Evolutionary conservation across 2,329 filamentous ascomycete genomes (phyloP), one percentile per base, ranked within the genome.

Genomic region (Penicillium psychrosexuale): DNA sequence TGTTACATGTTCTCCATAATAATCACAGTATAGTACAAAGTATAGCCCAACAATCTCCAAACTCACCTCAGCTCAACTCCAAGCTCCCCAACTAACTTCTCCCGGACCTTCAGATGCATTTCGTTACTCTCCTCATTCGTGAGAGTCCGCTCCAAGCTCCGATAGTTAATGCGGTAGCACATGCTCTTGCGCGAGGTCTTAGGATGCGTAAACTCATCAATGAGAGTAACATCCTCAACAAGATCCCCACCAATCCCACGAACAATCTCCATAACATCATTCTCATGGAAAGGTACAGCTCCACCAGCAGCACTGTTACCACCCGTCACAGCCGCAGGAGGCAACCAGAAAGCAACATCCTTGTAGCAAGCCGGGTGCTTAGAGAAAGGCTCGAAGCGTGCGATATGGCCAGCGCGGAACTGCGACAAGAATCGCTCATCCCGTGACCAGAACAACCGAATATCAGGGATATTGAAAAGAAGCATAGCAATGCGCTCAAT

Each of bases 401-500:
- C 78, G 57, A 85, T 80, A 22, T 77, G 69, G 31, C 79, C 74
- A 39, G 74, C 70, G 34, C 74, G 72, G 74, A 99, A 99, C 73
- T 99, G 94, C 11, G 78, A 79, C n/a, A 96, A 76, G 75, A 99
- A 99, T 8, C 94, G 84, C 65, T 81, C 69, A 71, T 99, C 94
- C 51, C 80, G 79, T 31, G 90, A 95, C 94, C 94, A 99, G 78
- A 99, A 97, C 5, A 97, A 84, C 12, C 94, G 87, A 64, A 99
- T 99, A 69, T 99, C 94, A 0, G 92, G 91, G 56, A 99, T 96
- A 56, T 90, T 88, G 78, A 97, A 99, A 24, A 99, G 84, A 34
- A 99, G 83, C 94, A 99, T 99, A 57, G 94, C 93, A 60, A 99
- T 93, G 58, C 94, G 85, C 74, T 99, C 94, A 28, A 99, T 82